Evolutionary conservation across 495 filamentous ascomycete species (phyloP).

Genomic region (Aspergillus egyptiacus): DNA sequence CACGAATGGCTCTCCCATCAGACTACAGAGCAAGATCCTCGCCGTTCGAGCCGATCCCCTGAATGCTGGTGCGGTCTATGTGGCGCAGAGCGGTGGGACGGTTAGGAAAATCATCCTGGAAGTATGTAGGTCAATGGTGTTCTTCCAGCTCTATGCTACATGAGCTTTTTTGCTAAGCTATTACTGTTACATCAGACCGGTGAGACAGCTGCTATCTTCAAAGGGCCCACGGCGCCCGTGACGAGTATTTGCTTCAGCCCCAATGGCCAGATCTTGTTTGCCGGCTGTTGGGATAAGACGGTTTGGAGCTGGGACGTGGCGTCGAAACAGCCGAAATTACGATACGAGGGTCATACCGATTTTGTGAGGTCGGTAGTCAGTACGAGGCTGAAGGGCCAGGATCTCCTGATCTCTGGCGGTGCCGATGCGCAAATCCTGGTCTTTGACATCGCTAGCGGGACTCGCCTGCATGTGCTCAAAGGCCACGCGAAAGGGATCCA

Average conservation of each 20-base stretch:
- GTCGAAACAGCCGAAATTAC: conserved; percentile 44
- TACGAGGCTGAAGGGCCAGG: conserved; percentile 47
- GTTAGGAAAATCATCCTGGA: conserved; percentile 67
- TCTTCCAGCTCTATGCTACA: background rate
- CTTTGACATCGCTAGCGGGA: conserved; percentile 65
- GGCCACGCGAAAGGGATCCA: conserved; percentile 76
- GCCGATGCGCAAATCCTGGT: conserved; percentile 82
- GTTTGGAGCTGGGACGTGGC: conserved; percentile 75
- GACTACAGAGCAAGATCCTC: conserved; percentile 77
- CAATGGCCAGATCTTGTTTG: conserved; percentile 59
- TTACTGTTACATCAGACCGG: conserved; percentile 34
- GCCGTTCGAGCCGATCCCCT: conserved; percentile 65
- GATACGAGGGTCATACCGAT: conserved; percentile 75
- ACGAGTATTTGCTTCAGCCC: conserved; percentile 69
- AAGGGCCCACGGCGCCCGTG: conserved; percentile 71
- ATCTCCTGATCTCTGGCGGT: conserved; percentile 75
- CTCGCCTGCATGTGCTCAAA: conserved; percentile 64
- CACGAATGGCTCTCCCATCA: conserved; percentile 73
- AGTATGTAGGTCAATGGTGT: conserved; percentile 60
- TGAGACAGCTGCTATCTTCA: conserved; percentile 50
- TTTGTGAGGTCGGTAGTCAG: conserved; percentile 75
- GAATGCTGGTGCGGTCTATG: conserved; percentile 55
- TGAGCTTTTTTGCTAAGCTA: conserved; percentile 6
- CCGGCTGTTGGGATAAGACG: conserved; percentile 88
- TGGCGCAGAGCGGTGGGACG: conserved; percentile 77